A percentile compares a stretch with the other conserved stretches of the same genome.
These are phyloP conservation scores for Fusarium acutatum DNA, from an alignment of 2,329 filamentous ascomycete genomes.

Conservation along the genomic window DNA sequence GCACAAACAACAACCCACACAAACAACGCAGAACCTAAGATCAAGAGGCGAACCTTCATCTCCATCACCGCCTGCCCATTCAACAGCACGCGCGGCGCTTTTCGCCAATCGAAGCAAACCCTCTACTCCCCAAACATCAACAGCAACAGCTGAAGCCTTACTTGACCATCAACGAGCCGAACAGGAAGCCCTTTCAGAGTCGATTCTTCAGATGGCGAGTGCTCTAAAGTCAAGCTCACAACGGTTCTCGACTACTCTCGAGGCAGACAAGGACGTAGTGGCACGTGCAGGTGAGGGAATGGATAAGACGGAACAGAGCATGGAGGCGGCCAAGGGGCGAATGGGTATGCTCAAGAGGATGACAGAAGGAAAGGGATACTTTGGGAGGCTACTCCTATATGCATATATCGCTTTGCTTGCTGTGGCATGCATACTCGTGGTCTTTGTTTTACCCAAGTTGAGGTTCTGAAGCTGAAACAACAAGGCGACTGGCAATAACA, in stretches of 20 bases:
- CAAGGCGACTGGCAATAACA: background rate
- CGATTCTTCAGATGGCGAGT: slow-evolving; percentile 81
- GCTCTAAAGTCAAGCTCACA: slow-evolving; percentile 80
- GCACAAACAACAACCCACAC: slow-evolving; percentile 37
- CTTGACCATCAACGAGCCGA: slow-evolving; percentile 81
- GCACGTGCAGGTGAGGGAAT: slow-evolving; percentile 76
- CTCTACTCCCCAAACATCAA: slow-evolving; percentile 50
- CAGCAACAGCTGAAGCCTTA: slow-evolving; percentile 72
- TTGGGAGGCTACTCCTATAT: slow-evolving; percentile 84
- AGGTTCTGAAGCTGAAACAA: slow-evolving; percentile 62
- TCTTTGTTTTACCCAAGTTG: slow-evolving; percentile 88
- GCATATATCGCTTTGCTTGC: slow-evolving; percentile 84
- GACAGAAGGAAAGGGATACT: slow-evolving; percentile 90
- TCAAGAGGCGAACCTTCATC: slow-evolving; percentile 42
- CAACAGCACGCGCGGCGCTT: slow-evolving; percentile 54
- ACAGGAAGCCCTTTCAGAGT: slow-evolving; percentile 83
- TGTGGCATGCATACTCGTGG: slow-evolving; percentile 79
- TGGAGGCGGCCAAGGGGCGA: slow-evolving; percentile 77
- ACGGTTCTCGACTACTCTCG: slow-evolving; percentile 75
- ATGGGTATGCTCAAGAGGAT: slow-evolving; percentile 82
- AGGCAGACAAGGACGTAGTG: slow-evolving; percentile 76
- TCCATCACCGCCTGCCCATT: slow-evolving; percentile 39
- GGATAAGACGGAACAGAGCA: slow-evolving; percentile 76
- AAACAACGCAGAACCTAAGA: slow-evolving; percentile 49
- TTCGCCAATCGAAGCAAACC: slow-evolving; percentile 53